Conservation (phyloP, 495 filamentous ascomycete genomes). For the Cryomyces antarcticus region DNA sequence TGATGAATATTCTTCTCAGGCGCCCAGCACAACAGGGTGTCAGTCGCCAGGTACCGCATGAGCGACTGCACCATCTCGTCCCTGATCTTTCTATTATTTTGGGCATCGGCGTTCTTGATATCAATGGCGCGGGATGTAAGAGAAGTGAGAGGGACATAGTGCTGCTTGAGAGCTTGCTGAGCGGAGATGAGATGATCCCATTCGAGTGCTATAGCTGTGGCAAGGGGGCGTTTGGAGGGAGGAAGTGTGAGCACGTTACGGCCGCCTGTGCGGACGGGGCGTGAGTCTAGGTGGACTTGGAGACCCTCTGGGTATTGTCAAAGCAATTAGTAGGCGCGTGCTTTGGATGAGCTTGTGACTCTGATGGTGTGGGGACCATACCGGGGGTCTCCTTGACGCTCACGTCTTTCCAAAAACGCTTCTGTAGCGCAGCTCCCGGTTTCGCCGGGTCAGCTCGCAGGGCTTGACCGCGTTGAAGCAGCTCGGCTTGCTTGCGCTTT, state of each 20-base stretch:
- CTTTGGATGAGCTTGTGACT: neutral
- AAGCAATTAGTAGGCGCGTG: neutral
- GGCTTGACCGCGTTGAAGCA: constrained; percentile 28
- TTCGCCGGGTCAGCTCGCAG: constrained; percentile 21
- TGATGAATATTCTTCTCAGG: constrained; percentile 31
- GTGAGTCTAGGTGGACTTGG: constrained; percentile 58
- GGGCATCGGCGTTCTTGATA: constrained; percentile 46
- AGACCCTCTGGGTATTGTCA: constrained; percentile 29
- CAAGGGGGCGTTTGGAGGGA: constrained; percentile 54
- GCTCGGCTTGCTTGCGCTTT: constrained; percentile 33
- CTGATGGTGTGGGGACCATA: constrained; percentile 8
- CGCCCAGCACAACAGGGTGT: constrained; percentile 86
- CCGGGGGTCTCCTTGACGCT: constrained; percentile 36
- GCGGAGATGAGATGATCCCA: constrained; percentile 72
- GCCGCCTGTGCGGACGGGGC: constrained; percentile 54
- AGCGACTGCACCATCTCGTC: constrained; percentile 40
- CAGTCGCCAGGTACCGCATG: constrained; percentile 76
- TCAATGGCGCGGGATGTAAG: constrained; percentile 62
- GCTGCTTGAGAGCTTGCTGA: constrained; percentile 53
- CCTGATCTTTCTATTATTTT: constrained; percentile 24
- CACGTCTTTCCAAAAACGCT: constrained; percentile 74
- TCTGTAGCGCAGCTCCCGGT: constrained; percentile 30
- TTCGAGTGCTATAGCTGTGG: constrained; percentile 71
- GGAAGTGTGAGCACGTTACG: constrained; percentile 58
- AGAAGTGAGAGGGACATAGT: constrained; percentile 81